Percentiles rank a stretch among this genome's conserved stretches.
Evolutionary conservation across 257 asterid genomes (phyloP).

Genomic region (Datura wrightii): DNA sequence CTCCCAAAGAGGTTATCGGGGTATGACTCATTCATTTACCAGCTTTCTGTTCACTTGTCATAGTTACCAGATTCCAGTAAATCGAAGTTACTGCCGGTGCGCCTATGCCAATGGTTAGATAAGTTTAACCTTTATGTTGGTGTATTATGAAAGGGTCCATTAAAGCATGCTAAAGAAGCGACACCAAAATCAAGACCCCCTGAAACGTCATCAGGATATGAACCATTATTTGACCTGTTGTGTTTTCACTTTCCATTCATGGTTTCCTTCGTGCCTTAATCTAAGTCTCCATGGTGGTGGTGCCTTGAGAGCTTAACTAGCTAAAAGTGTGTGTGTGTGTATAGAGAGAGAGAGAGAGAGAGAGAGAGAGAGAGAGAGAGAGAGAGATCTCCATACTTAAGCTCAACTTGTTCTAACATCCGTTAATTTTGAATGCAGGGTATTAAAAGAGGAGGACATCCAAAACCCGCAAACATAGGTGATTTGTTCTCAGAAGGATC

Average conservation of each 20-base stretch:
- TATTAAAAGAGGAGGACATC: slow-evolving; percentile 49
- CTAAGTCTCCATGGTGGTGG: slow-evolving; percentile 17
- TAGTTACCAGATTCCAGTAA: not conserved
- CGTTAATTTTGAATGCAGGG: slow-evolving; percentile 46
- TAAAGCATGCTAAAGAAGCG: slow-evolving; percentile 60
- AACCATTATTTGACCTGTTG: slow-evolving; percentile 29
- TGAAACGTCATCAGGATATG: slow-evolving; percentile 60
- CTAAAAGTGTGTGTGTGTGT: too few species aligned
- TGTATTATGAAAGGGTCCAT: slow-evolving; percentile 59
- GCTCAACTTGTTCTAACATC: not conserved
- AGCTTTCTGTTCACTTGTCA: not conserved
- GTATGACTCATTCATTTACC: slow-evolving; percentile 45
- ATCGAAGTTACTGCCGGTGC: not conserved
- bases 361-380: not conserved
- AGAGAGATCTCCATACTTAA: not conserved
- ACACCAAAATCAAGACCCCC: slow-evolving; percentile 75
- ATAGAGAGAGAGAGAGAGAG: too few species aligned
- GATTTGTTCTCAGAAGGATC: slow-evolving; percentile 97
- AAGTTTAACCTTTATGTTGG: slow-evolving; percentile 29
- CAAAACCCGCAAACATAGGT: slow-evolving; percentile 77
- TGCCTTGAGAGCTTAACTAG: slow-evolving; percentile 25
- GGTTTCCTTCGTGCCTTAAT: not conserved
- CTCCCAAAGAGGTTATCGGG: slow-evolving; percentile 65
- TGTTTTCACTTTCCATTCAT: not conserved
- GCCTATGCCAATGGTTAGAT: not conserved